Conservation (phyloP, 1,284 basidiomycete species). For the Tilletia caries region DNA sequence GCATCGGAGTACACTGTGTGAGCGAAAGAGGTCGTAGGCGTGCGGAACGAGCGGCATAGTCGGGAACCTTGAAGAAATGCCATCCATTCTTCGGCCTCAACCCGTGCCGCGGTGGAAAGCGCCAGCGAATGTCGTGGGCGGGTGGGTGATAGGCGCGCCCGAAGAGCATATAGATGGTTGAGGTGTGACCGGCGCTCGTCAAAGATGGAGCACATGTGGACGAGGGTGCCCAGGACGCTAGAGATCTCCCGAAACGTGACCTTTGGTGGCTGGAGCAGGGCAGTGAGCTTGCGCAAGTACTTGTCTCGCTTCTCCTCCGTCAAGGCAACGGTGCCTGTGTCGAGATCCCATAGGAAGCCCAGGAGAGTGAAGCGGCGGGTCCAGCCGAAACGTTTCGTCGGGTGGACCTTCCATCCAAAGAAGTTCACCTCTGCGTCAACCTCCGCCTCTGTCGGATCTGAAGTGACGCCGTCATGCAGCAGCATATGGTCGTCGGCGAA, state of each 20-base stretch:
- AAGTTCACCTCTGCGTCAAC: background rate
- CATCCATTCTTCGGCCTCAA: background rate
- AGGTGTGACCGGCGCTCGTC: background rate
- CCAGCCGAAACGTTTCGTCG: background rate
- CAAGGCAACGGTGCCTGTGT: background rate
- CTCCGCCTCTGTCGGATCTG: background rate
- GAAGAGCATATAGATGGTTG: background rate
- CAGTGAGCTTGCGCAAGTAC: background rate
- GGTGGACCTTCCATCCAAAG: background rate
- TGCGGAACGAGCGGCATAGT: background rate
- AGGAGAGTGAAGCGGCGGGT: background rate
- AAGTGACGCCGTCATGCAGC: background rate
- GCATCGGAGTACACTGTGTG: background rate
- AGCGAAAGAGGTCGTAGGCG: background rate
- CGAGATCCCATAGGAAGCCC: background rate
- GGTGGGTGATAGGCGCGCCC: background rate
- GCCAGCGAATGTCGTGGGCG: background rate
- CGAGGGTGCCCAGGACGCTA: background rate
- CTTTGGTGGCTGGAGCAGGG: background rate
- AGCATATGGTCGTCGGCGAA: background rate
- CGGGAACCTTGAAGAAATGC: background rate
- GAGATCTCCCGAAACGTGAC: background rate
- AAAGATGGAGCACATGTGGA: background rate
- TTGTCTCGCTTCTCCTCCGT: background rate
- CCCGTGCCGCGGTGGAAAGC: background rate